These are phyloP conservation scores for Hericium erinaceus DNA, from an alignment of 768 basidiomycete genomes.

Conservation along the genomic window DNA sequence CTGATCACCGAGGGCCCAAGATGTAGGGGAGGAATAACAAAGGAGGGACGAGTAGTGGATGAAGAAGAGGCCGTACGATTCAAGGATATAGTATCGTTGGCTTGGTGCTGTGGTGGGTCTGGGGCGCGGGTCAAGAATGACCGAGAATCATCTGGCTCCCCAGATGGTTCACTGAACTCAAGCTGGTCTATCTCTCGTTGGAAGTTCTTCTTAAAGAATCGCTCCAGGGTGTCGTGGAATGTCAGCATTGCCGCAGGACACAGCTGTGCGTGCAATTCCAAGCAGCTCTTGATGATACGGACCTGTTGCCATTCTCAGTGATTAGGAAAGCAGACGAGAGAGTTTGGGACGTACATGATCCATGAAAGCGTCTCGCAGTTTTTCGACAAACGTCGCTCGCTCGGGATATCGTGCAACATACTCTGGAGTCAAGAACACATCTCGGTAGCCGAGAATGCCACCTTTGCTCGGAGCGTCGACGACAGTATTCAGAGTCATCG, in stretches of 20 bases:
- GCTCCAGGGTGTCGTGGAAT: slow-evolving; percentile 86
- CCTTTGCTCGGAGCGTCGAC: slow-evolving; percentile 76
- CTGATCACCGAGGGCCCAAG: slow-evolving; percentile 35
- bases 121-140: slow-evolving; percentile 4
- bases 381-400: slow-evolving; percentile 59
- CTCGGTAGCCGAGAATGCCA: slow-evolving; percentile 72
- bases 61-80: slow-evolving; percentile 25
- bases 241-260: slow-evolving; percentile 84
- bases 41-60: slow-evolving; percentile 17
- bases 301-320: slow-evolving; percentile 33
- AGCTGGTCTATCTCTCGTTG: slow-evolving; percentile 72
- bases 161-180: slow-evolving; percentile 35
- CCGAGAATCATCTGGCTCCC: slow-evolving; percentile 5
- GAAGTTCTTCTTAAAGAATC: slow-evolving; percentile 80
- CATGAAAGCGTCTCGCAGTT: slow-evolving; percentile 66
- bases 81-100: slow-evolving; percentile 30
- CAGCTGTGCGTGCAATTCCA: slow-evolving; percentile 73
- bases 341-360: slow-evolving; percentile 52
- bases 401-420: slow-evolving; percentile 65
- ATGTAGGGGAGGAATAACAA: slow-evolving; percentile 44
- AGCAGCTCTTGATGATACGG: slow-evolving; percentile 72
- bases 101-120: background rate
- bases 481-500: slow-evolving; percentile 79
- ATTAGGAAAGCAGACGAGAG: background rate
- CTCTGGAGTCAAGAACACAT: slow-evolving; percentile 62